Percentiles rank a stretch among this genome's conserved stretches.
phyloP scores from a whole-genome alignment of 2,329 filamentous ascomycete genomes.

The Pseudogymnoascus sp. region DNA sequence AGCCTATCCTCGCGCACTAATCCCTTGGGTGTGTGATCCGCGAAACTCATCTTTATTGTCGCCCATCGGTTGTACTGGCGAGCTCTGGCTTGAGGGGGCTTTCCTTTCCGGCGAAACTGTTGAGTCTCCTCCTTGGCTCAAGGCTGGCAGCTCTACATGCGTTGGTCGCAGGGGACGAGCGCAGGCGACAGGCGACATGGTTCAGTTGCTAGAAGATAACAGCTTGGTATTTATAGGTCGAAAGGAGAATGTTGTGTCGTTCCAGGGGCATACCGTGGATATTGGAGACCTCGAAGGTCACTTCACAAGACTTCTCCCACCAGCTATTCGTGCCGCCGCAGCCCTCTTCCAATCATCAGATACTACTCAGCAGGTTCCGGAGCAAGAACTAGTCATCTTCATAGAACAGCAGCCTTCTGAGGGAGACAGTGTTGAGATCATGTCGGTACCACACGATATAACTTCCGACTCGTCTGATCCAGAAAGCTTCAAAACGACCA shows the following conservation, averaged over 20 bases:
- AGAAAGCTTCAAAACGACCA: conserved; percentile 17
- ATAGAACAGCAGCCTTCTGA: conserved; percentile 25
- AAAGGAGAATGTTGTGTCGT: conserved; percentile 22
- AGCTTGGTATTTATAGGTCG: conserved; percentile 23
- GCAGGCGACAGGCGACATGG: conserved; percentile 26
- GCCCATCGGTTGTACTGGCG: conserved; percentile 33
- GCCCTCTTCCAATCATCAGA: conserved; percentile 21
- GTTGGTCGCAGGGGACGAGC: conserved; percentile 26
- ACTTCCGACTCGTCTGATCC: background rate
- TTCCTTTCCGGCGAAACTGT: conserved; percentile 23
- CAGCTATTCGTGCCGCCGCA: conserved; percentile 21
- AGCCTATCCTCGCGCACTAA: conserved; percentile 29
- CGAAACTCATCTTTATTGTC: conserved; percentile 29
- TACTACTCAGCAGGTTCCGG: background rate
- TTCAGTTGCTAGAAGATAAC: conserved; percentile 22
- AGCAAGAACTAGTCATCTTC: conserved; percentile 25
- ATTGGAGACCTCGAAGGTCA: conserved; percentile 33
- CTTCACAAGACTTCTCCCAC: conserved; percentile 29
- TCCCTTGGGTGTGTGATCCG: conserved; percentile 27
- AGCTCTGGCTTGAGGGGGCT: conserved; percentile 34
- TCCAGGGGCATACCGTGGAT: conserved; percentile 33
- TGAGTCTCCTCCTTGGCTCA: conserved; percentile 28
- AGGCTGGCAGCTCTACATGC: conserved; percentile 27
- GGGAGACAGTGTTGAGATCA: conserved; percentile 23
- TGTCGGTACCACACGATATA: conserved; percentile 19